Evolutionary conservation across 176 grass and related monocot genomes (phyloP).

Genomic region (Panicum miliaceum): DNA sequence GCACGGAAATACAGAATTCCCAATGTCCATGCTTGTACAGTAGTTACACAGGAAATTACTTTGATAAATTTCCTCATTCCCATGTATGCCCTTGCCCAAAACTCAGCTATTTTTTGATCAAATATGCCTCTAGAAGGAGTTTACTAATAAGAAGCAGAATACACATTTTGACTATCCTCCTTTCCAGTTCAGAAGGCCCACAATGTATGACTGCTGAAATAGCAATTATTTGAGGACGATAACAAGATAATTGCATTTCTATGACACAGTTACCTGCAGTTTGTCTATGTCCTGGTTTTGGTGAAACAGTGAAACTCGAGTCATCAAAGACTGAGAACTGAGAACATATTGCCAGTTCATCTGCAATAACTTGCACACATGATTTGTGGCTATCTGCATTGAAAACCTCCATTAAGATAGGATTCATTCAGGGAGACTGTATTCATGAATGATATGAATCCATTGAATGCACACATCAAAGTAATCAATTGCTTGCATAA

Average conservation of each 20-base stretch:
- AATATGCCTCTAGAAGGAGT: conserved; percentile 1
- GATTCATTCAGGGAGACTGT: conserved; percentile 1
- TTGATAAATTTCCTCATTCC: conserved; percentile 11
- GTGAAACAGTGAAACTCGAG: conserved; percentile 11
- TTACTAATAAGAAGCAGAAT: conserved; percentile 16
- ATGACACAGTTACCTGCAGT: conserved; percentile 6
- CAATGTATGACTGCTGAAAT: not conserved
- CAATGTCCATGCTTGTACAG: not conserved
- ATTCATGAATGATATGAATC: conserved; percentile 10
- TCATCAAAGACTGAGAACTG: not conserved
- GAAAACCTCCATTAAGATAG: conserved; percentile 18
- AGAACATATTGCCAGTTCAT: conserved; percentile 35
- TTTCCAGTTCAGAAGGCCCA: not conserved
- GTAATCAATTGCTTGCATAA: not conserved
- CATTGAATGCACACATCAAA: conserved; percentile 6
- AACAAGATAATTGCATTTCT: not conserved
- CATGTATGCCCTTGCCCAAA: conserved; percentile 1
- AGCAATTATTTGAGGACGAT: not conserved
- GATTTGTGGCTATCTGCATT: not conserved
- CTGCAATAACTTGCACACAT: not conserved
- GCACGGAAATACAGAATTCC: conserved; percentile 5
- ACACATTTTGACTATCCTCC: not conserved
- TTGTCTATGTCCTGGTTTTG: conserved; percentile 22
- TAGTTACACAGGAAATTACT: conserved; percentile 15
- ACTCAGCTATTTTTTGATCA: not conserved